Percentiles rank a stretch among this genome's conserved stretches.
Conservation (phyloP, 805 yeast genomes). For the Clavispora carvajalis region DNA sequence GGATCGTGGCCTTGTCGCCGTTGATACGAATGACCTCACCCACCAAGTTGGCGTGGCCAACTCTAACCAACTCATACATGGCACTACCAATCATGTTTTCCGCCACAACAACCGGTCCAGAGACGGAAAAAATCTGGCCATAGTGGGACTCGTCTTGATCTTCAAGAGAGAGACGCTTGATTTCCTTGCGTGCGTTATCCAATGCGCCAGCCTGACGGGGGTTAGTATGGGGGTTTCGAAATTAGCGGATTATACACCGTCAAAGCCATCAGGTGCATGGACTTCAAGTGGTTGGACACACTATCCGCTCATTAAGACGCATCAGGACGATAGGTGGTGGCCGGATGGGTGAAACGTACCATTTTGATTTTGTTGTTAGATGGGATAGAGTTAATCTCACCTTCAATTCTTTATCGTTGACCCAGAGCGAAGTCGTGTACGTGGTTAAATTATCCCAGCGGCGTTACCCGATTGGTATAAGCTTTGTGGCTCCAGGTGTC, state of each 20-base stretch:
- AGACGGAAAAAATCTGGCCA: conserved; percentile 89
- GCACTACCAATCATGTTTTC: conserved; percentile 99
- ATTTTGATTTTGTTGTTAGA: conserved; percentile 4
- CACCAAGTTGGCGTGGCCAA: conserved; percentile 93
- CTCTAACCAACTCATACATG: conserved; percentile 97
- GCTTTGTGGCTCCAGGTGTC: background rate
- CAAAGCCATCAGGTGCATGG: too few species aligned
- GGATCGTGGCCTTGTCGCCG: conserved; percentile 95
- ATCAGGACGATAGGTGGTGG: conserved; percentile 5
- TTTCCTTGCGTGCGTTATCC: conserved; percentile 93
- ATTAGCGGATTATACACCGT: background rate
- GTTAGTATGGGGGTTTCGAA: background rate
- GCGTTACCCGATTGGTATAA: conserved; percentile 6
- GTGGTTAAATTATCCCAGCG: conserved; percentile 6
- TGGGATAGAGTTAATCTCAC: background rate
- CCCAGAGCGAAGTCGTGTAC: conserved; percentile 5
- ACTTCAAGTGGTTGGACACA: too few species aligned
- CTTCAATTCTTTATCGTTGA: conserved; percentile 7
- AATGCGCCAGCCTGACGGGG: conserved; percentile 80
- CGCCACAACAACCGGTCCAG: conserved; percentile 97
- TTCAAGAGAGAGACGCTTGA: conserved; percentile 78
- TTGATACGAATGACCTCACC: conserved; percentile 98
- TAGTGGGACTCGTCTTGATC: conserved; percentile 66
- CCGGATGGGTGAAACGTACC: conserved; percentile 3
- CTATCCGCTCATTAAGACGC: too few species aligned